phyloP scores from a whole-genome alignment of 1,284 basidiomycete genomes.

The Apiotrichum mycotoxinovorans region DNA sequence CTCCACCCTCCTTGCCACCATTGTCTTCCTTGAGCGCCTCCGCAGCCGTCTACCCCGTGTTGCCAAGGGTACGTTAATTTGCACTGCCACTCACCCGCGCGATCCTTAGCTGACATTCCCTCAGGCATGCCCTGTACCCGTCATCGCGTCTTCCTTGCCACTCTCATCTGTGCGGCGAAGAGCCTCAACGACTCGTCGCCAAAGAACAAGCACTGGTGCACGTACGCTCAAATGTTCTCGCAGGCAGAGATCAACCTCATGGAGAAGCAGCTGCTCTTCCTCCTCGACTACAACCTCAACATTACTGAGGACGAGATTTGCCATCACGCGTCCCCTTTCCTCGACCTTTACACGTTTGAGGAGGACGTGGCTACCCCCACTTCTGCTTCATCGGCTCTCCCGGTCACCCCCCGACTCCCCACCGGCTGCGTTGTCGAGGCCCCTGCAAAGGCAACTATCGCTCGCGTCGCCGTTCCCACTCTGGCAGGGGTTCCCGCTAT shows the following conservation, averaged over 20 bases:
- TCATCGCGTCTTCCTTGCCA: conserved; percentile 92
- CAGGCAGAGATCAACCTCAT: conserved; percentile 75
- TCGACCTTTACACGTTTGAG: conserved; percentile 23
- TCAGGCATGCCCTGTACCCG: conserved; percentile 85
- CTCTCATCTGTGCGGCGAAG: conserved; percentile 93
- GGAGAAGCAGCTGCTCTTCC: conserved; percentile 88
- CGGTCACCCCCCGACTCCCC: conserved; percentile 30
- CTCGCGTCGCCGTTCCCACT: neutral
- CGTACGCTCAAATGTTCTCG: conserved; percentile 66
- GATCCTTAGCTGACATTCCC: neutral
- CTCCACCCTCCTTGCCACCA: conserved; percentile 82
- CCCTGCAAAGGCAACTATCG: conserved; percentile 12
- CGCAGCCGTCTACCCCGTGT: conserved; percentile 73
- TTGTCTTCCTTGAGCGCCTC: conserved; percentile 89
- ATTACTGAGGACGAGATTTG: conserved; percentile 57
- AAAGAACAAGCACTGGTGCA: conserved; percentile 89
- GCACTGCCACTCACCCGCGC: neutral
- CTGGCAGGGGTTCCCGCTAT: neutral
- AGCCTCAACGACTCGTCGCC: conserved; percentile 95
- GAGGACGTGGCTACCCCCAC: conserved; percentile 26
- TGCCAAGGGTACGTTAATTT: conserved; percentile 69
- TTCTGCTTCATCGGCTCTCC: conserved; percentile 30
- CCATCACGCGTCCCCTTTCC: conserved; percentile 80
- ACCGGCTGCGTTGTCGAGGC: conserved; percentile 11
- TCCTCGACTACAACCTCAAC: conserved; percentile 66